phyloP scores from a whole-genome alignment of 1,139 yeast species.

The Trichomonascaceae sp. region DNA sequence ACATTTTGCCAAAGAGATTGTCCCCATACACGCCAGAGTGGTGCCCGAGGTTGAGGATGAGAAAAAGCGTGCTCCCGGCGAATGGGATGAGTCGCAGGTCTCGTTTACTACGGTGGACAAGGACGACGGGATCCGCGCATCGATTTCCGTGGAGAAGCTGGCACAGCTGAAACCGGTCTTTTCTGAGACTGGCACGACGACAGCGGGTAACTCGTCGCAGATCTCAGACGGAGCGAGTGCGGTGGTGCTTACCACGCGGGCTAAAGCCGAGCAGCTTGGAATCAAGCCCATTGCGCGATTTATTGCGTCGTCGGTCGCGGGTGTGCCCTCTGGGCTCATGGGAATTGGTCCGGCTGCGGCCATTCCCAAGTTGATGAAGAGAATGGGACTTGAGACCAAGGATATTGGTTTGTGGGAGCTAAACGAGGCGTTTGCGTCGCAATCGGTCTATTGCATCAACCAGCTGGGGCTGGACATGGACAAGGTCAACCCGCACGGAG shows the following conservation, averaged over 20 bases:
- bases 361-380: slow-evolving; percentile 18
- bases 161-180: slow-evolving; percentile 27
- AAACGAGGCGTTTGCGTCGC: slow-evolving; percentile 34
- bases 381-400: slow-evolving; percentile 11
- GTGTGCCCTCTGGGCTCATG: slow-evolving; percentile 30
- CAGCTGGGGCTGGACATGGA: slow-evolving; percentile 24
- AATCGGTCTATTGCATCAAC: slow-evolving; percentile 27
- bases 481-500: slow-evolving; percentile 32
- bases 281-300: slow-evolving; percentile 31
- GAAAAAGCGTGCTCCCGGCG: neutral
- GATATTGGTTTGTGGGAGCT: slow-evolving; percentile 31
- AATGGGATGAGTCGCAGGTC: slow-evolving; percentile 13
- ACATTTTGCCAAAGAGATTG: slow-evolving; percentile 28
- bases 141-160: slow-evolving; percentile 24
- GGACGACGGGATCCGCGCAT: slow-evolving; percentile 28
- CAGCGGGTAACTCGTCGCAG: slow-evolving; percentile 34
- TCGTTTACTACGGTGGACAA: slow-evolving; percentile 11
- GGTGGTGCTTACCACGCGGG: slow-evolving; percentile 29
- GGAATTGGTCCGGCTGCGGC: slow-evolving; percentile 31
- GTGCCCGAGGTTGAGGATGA: slow-evolving; percentile 2
- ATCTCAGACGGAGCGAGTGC: slow-evolving; percentile 34
- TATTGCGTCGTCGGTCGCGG: slow-evolving; percentile 28
- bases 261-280: slow-evolving; percentile 27
- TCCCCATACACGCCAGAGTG: slow-evolving; percentile 26
- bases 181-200: slow-evolving; percentile 28